These are phyloP conservation scores for Elaeis guineensis DNA, from an alignment of 176 grass and related monocot species.

Conservation along the genomic window DNA sequence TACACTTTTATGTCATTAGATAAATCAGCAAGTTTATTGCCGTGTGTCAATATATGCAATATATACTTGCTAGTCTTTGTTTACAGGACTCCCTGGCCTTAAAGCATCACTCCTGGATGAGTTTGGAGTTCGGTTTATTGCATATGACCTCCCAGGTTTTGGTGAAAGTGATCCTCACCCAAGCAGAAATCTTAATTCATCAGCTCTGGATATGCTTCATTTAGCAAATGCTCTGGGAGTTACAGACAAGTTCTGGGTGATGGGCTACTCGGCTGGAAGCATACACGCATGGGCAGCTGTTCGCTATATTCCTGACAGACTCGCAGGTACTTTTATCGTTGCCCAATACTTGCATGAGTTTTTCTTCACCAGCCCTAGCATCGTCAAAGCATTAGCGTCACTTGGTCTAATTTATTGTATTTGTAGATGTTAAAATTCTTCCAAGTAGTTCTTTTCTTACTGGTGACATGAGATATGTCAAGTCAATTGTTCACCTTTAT, in stretches of 20 bases:
- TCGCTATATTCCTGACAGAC: constrained; percentile 79
- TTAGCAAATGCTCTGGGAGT: constrained; percentile 61
- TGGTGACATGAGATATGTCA: too few species aligned
- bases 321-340: constrained; percentile 45
- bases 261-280: constrained; percentile 77
- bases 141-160: constrained; percentile 98
- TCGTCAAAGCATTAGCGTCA: too few species aligned
- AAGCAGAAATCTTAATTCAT: constrained; percentile 74
- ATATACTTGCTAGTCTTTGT: constrained; percentile 7
- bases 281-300: constrained; percentile 96
- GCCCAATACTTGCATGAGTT: too few species aligned
- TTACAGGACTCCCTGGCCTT: constrained; percentile 81
- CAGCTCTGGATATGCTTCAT: constrained; percentile 89
- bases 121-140: constrained; percentile 77
- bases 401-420: too few species aligned
- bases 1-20: too few species aligned
- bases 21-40: too few species aligned
- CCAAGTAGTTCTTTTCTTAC: too few species aligned
- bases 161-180: constrained; percentile 97
- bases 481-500: too few species aligned
- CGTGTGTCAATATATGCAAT: background rate
- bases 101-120: constrained; percentile 62
- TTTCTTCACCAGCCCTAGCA: too few species aligned
- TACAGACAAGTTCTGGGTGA: constrained; percentile 72
- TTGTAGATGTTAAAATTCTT: too few species aligned